Evolutionary conservation across 2,329 filamentous ascomycete genomes (phyloP).

Genomic region (Diaporthe destruens): DNA sequence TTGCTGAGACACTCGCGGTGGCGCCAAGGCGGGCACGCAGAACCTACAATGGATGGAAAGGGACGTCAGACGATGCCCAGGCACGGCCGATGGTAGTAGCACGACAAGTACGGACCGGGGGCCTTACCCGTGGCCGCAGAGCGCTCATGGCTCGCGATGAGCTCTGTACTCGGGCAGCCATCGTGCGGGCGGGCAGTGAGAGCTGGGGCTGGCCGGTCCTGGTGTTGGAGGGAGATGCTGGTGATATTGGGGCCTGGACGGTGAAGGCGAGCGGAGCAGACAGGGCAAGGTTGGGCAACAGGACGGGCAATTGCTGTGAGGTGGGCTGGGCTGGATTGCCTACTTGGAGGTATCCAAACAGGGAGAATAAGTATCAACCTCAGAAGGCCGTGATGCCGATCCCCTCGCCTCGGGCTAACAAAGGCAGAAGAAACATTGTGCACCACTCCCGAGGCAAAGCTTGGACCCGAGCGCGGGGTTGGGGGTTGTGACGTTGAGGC

Average conservation of each 20-base stretch:
- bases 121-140: constrained; percentile 34
- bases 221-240: not conserved
- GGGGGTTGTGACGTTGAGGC: constrained; percentile 13
- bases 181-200: not conserved
- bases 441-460: constrained; percentile 10
- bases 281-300: not conserved
- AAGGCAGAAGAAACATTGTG: not conserved
- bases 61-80: not conserved
- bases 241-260: not conserved
- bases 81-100: not conserved
- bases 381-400: constrained; percentile 5
- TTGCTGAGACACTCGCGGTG: constrained; percentile 50
- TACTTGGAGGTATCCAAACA: too few relatives aligned
- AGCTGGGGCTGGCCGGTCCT: not conserved
- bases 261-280: not conserved
- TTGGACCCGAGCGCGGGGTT: not conserved
- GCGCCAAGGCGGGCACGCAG: constrained; percentile 47
- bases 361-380: not conserved
- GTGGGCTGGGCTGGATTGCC: not conserved
- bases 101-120: not conserved
- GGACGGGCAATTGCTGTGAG: not conserved
- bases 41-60: constrained; percentile 42
- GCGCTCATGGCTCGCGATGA: constrained; percentile 37
- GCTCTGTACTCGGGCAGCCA: constrained; percentile 39
- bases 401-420: constrained; percentile 23